These are phyloP conservation scores for Cercospora sp. DNA, from an alignment of 2,329 filamentous ascomycete species.

Conservation along the genomic window DNA sequence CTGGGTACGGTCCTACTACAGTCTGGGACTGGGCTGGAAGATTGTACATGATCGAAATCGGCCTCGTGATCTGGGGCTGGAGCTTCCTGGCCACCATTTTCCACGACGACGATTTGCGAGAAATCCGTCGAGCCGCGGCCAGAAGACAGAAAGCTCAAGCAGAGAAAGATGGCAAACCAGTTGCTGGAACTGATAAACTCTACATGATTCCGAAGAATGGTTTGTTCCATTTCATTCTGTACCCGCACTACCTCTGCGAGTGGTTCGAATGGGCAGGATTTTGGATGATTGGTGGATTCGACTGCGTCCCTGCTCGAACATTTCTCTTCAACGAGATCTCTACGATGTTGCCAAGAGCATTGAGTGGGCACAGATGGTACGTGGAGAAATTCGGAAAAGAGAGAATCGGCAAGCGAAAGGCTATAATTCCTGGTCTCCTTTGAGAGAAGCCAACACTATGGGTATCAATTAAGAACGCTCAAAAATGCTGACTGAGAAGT, in stretches of 20 bases:
- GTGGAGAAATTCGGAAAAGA: conserved; percentile 82
- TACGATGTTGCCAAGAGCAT: conserved; percentile 86
- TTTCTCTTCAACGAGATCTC: conserved; percentile 85
- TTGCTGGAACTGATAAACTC: conserved; percentile 68
- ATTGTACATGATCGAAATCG: conserved; percentile 55
- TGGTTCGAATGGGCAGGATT: conserved; percentile 97
- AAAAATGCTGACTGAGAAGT: conserved; percentile 10
- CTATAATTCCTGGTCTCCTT: conserved; percentile 65
- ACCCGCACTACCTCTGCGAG: conserved; percentile 92
- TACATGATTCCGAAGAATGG: conserved; percentile 85
- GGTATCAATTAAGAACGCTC: not conserved
- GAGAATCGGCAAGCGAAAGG: conserved; percentile 72
- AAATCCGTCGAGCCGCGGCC: conserved; percentile 73
- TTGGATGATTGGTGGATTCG: conserved; percentile 68
- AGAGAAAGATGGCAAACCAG: conserved; percentile 48
- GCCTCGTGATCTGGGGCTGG: conserved; percentile 72
- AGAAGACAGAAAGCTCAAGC: conserved; percentile 57
- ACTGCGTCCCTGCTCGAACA: conserved; percentile 71
- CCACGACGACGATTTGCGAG: conserved; percentile 85
- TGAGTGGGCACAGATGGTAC: conserved; percentile 84
- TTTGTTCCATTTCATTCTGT: conserved; percentile 79
- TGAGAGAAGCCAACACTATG: conserved; percentile 31
- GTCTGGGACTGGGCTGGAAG: conserved; percentile 54
- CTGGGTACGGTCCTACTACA: conserved; percentile 72
- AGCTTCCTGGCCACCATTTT: conserved; percentile 80